phyloP scores from a whole-genome alignment of 768 basidiomycete species.

The Bullera alba region DNA sequence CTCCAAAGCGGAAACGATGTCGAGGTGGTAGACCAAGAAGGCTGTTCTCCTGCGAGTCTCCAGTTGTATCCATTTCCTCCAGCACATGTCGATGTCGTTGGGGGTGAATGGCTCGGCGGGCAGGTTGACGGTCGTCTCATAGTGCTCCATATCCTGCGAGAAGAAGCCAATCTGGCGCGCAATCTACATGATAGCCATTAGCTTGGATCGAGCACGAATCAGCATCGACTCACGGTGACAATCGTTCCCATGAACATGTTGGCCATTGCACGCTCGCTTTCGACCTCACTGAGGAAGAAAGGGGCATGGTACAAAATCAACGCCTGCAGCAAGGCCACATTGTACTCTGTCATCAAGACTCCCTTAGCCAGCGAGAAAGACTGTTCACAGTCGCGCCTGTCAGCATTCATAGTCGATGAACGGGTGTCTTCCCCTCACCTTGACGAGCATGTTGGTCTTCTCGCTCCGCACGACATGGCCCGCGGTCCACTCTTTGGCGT shows the following conservation, averaged over 20 bases:
- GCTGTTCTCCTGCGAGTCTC: constrained; percentile 46
- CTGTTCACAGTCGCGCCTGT: constrained; percentile 8
- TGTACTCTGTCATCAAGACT: constrained; percentile 45
- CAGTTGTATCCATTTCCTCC: constrained; percentile 46
- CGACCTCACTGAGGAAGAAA: constrained; percentile 32
- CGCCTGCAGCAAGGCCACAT: constrained; percentile 37
- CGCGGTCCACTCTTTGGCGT: constrained; percentile 29
- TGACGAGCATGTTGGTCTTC: constrained; percentile 47
- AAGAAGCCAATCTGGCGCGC: constrained; percentile 45
- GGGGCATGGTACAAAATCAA: constrained; percentile 41
- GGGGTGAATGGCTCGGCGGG: constrained; percentile 31
- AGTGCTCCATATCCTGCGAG: constrained; percentile 40
- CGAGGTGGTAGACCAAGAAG: constrained; percentile 46
- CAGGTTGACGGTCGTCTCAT: constrained; percentile 11
- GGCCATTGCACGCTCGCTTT: constrained; percentile 33
- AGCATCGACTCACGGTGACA: constrained; percentile 29
- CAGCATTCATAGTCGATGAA: not conserved
- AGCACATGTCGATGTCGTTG: constrained; percentile 38
- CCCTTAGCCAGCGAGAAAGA: constrained; percentile 44
- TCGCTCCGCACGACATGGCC: constrained; percentile 39
- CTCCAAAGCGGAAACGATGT: constrained; percentile 46
- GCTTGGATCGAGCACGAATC: not conserved
- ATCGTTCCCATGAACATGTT: constrained; percentile 43
- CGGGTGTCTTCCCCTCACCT: constrained; percentile 14
- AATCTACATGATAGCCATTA: constrained; percentile 25